Percentiles rank a stretch among this genome's conserved stretches.
These are phyloP conservation scores for Aspergillus hiratsukae DNA, from an alignment of 2,329 filamentous ascomycete species.

Conservation along the genomic window DNA sequence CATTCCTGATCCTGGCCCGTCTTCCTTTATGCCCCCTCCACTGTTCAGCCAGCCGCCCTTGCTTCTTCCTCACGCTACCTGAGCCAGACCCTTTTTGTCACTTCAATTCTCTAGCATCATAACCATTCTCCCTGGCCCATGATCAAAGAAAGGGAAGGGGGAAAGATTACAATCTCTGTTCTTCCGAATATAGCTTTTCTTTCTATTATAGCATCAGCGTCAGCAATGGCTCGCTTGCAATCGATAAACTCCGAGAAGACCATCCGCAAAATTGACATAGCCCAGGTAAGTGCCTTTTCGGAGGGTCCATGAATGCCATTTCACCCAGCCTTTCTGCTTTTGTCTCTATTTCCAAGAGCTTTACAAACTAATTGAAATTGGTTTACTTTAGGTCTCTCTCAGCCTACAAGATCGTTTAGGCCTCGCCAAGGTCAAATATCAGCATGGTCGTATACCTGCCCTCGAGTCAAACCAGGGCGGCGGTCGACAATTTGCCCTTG, in stretches of 20 bases:
- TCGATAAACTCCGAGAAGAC: conserved; percentile 34
- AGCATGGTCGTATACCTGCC: conserved; percentile 90
- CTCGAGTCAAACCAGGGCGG: conserved; percentile 68
- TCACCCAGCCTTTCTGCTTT: background rate
- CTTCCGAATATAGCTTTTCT: conserved; percentile 1
- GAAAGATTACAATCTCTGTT: background rate
- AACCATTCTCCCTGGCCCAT: background rate
- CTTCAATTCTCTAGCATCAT: conserved; percentile 1
- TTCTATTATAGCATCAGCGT: conserved; percentile 9
- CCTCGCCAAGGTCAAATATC: conserved; percentile 94
- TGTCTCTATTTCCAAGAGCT: background rate
- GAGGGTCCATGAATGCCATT: background rate
- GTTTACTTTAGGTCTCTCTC: conserved; percentile 71
- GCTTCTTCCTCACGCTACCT: background rate
- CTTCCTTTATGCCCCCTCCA: conserved; percentile 11
- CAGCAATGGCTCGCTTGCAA: conserved; percentile 29
- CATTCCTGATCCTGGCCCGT: conserved; percentile 2
- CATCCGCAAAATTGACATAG: conserved; percentile 40
- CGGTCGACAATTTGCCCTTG: conserved; percentile 61
- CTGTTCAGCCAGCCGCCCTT: conserved; percentile 12
- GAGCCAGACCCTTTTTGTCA: background rate
- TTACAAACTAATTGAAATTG: background rate
- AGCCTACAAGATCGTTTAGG: conserved; percentile 90
- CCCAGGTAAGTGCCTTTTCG: conserved; percentile 29
- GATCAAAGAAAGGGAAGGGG: background rate